phyloP scores from a whole-genome alignment of 2,329 filamentous ascomycete species.

The Paradendryphiella salina region DNA sequence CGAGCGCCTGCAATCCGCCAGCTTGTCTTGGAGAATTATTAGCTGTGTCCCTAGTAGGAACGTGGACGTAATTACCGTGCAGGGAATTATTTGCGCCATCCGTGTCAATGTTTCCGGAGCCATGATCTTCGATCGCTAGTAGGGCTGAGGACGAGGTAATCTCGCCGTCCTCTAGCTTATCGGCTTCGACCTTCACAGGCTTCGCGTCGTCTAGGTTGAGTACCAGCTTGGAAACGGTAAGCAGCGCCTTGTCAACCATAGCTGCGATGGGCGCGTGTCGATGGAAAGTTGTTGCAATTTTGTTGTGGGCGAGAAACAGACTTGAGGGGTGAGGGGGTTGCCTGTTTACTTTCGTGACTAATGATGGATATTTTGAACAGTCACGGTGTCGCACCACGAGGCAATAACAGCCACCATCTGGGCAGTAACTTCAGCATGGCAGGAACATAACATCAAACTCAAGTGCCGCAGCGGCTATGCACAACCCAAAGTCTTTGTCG shows the following conservation, averaged over 20 bases:
- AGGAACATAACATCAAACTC: background rate
- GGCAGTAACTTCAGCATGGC: background rate
- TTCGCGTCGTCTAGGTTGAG: background rate
- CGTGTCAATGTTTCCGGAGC: background rate
- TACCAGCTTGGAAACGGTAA: background rate
- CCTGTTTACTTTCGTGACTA: slow-evolving; percentile 1
- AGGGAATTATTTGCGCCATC: background rate
- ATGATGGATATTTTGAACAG: background rate
- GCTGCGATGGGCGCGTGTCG: background rate
- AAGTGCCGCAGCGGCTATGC: background rate
- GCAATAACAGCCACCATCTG: background rate
- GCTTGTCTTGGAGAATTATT: slow-evolving; percentile 12
- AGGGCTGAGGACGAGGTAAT: slow-evolving; percentile 6
- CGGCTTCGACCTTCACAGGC: slow-evolving; percentile 1
- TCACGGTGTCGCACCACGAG: background rate
- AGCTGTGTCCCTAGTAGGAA: background rate
- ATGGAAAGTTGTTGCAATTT: too few species aligned
- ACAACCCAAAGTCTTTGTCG: background rate
- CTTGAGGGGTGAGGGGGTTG: background rate
- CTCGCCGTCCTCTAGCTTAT: slow-evolving; percentile 5
- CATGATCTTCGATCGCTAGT: slow-evolving; percentile 2
- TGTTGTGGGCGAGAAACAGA: background rate
- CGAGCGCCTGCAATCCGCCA: slow-evolving; percentile 19
- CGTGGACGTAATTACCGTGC: background rate
- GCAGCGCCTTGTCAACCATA: background rate